Evolutionary conservation across 768 basidiomycete species (phyloP), one percentile per base, ranked within the genome.

Genomic region (Thelephora ganbajun): DNA sequence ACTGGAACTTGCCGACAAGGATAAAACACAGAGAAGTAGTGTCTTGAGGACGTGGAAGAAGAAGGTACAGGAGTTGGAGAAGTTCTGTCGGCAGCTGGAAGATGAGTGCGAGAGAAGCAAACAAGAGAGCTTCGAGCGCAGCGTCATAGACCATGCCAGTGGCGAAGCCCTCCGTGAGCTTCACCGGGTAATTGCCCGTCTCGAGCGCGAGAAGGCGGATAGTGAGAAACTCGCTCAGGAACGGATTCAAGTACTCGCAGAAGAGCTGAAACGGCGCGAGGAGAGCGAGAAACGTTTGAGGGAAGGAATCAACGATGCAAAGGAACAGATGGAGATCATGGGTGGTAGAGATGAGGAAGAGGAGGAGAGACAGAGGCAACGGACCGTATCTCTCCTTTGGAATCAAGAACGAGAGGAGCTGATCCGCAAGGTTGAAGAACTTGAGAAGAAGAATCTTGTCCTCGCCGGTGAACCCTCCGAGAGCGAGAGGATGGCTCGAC

Each of bases 41-140:
- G 66, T 73, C 0, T 59, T 84, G 33, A 66, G 72, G 35, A 65
- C 64, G 14, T 86, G 83, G 80, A 83, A 79, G 67, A 83, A 83
- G 67, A 84, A 83, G 53, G 80, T 87, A 2, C 68, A 69, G 46
- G 83, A 87, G 52, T 65, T 90, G 43, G 84, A 89, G 63, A 72
- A 68, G 52, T 67, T 75, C 50, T 79, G 80, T 46, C 71, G 77
- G 13, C 64, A 69, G 48, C 68, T 83, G 26, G 84, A 94, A 66
- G 90, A 93, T 58, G 85, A 93, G 58, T 84, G 93, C 23, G 93
- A 97, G 51, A 70, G 76, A 6, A 83, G 83, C 37, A 71, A 90
- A 35, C 79, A 85, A 54, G 86, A 87, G 57, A 86, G 81, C 56
- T 67, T 89, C 61, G 83, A 85, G 50, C 68, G 80, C 16, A 85